A percentile compares a stretch with the other conserved stretches of the same genome.
Evolutionary conservation across 192 early-diverging fungal species (phyloP).

Genomic region (Backusella sp.): DNA sequence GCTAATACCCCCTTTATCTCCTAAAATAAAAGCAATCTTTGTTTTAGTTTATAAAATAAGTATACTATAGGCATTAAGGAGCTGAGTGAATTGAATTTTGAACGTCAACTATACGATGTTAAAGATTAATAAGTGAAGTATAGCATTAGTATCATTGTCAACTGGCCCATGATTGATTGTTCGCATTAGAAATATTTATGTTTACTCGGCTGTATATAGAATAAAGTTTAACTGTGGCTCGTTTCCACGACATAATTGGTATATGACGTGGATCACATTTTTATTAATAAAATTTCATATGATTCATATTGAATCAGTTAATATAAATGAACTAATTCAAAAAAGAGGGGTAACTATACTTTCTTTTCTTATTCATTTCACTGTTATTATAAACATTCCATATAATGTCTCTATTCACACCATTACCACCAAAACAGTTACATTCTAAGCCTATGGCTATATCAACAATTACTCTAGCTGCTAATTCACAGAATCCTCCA

Average conservation of each 20-base stretch:
- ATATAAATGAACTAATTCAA: neutral
- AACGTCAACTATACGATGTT: neutral
- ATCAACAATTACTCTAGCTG: slow-evolving; percentile 33
- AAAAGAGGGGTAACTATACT: neutral
- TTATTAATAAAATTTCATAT: slow-evolving; percentile 1
- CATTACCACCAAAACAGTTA: neutral
- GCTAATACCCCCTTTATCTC: neutral
- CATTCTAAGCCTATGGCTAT: slow-evolving; percentile 38
- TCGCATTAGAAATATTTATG: neutral
- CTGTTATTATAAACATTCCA: neutral
- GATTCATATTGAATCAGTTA: neutral
- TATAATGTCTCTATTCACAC: slow-evolving; percentile 2
- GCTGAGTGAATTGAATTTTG: neutral
- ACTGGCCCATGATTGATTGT: neutral
- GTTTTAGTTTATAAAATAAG: neutral
- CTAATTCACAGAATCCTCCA: neutral
- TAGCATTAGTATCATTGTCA: slow-evolving; percentile 6
- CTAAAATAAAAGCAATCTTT: neutral
- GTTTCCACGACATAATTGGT: neutral
- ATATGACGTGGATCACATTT: neutral
- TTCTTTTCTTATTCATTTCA: neutral
- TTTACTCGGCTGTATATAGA: neutral
- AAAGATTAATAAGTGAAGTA: neutral
- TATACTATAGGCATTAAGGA: neutral
- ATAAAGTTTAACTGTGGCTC: slow-evolving; percentile 8